These are phyloP conservation scores for Aspergillus biplanus DNA, from an alignment of 495 filamentous ascomycete species.

Conservation along the genomic window DNA sequence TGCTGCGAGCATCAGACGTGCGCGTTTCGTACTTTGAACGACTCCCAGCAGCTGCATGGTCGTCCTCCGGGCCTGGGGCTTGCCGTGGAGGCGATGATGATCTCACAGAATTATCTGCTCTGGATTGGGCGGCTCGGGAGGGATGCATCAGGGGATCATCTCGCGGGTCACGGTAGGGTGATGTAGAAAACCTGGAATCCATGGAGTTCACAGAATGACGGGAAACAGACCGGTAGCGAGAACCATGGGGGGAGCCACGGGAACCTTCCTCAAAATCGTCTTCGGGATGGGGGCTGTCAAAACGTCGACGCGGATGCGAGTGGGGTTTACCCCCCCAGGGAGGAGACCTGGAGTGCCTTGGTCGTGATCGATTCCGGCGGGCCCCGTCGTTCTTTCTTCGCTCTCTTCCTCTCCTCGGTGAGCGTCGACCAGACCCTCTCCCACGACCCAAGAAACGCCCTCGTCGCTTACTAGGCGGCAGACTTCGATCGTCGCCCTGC, in stretches of 20 bases:
- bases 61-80: slow-evolving; percentile 40
- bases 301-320: slow-evolving; percentile 35
- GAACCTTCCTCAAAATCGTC: slow-evolving; percentile 36
- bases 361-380: slow-evolving; percentile 28
- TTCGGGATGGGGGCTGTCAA: slow-evolving; percentile 32
- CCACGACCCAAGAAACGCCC: slow-evolving; percentile 41
- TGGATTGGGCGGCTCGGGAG: slow-evolving; percentile 32
- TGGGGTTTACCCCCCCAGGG: slow-evolving; percentile 33
- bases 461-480: slow-evolving; percentile 33
- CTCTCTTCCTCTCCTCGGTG: slow-evolving; percentile 41
- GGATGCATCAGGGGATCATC: slow-evolving; percentile 37
- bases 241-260: slow-evolving; percentile 32
- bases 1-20: slow-evolving; percentile 34
- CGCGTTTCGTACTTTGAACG: slow-evolving; percentile 41
- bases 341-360: slow-evolving; percentile 38
- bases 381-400: slow-evolving; percentile 38
- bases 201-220: slow-evolving; percentile 40
- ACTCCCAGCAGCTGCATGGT: slow-evolving; percentile 31
- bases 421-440: slow-evolving; percentile 34
- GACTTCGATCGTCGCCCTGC: slow-evolving; percentile 36
- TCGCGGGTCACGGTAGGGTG: slow-evolving; percentile 30
- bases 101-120: slow-evolving; percentile 28
- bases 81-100: slow-evolving; percentile 47
- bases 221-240: slow-evolving; percentile 39
- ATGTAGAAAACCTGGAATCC: slow-evolving; percentile 36